Evolutionary conservation across 176 grass and related monocot species (phyloP), one percentile per base, ranked within the genome.

Genomic region (Tillandsia leiboldiana): DNA sequence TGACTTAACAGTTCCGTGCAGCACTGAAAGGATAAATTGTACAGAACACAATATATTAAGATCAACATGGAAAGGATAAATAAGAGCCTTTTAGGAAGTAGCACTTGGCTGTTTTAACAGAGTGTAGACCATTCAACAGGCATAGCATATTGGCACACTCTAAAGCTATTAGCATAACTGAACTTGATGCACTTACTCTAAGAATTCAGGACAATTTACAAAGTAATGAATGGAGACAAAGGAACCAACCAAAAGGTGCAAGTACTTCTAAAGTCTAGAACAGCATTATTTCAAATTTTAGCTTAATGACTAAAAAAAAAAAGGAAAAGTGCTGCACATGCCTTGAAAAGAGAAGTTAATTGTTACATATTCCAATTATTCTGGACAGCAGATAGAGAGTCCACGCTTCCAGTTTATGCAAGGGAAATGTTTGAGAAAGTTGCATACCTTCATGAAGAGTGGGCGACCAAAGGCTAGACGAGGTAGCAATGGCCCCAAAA

Each of bases 371-470:
- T 42, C 33, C 33, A 42, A 42, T 42, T 42, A 42, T 42, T 42
- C 33, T 7, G 4, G 5, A 42, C 33, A 42, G 33, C 33, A 42
- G 33, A 42, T 42, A 42, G 5, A 42, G 33, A 42, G 33, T 42
- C 52, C 52, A 56, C 12, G 52, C 13, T 56, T 56, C 10, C 13
- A 13, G 10, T 12, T 11, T 54, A 15, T 61, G 13, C 1, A 61
- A 9, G 6, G 1, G 0, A 73, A 74, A 26, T 7, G 52, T 48
- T 18, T 61, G 10, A 61, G 22, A 1, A 61, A 61, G 8, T 61
- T 53, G n/a, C 26, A 51, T 90, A 97, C 94, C 94, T 97, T 97
- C 84, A 93, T 97, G 74, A 97, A 97, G 50, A 93, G 75, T 72
- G 89, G 94, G 10, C 89, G 84, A 56, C 86, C 94, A 85, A 93